phyloP scores from a whole-genome alignment of 2,329 filamentous ascomycete genomes.

The Talaromyces atroroseus region DNA sequence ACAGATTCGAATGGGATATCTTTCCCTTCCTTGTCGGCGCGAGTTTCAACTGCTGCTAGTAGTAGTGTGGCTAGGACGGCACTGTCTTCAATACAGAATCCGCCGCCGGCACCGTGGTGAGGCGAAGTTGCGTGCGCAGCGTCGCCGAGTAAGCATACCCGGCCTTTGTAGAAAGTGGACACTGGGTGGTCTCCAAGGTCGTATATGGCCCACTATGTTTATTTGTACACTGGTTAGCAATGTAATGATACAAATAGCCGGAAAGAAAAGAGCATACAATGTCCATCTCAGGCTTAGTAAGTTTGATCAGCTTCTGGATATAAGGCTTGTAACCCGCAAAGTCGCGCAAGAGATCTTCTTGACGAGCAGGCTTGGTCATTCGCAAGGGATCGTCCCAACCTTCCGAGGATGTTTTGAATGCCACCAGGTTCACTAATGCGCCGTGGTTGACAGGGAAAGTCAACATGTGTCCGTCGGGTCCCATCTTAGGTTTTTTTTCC shows the following conservation, averaged over 20 bases:
- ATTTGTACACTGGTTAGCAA: too few species aligned
- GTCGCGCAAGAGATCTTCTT: slow-evolving; percentile 1
- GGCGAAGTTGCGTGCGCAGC: slow-evolving; percentile 37
- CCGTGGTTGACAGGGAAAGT: slow-evolving; percentile 1
- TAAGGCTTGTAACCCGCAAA: slow-evolving; percentile 1
- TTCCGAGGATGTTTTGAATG: background rate
- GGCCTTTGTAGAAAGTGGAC: slow-evolving; percentile 7
- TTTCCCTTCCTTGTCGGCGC: background rate
- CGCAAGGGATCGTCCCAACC: background rate
- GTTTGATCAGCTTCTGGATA: slow-evolving; percentile 6
- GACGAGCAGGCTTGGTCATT: slow-evolving; percentile 3
- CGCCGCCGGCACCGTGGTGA: slow-evolving; percentile 26
- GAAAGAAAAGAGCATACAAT: background rate
- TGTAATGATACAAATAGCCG: background rate
- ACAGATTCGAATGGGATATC: slow-evolving; percentile 24
- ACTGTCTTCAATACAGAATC: slow-evolving; percentile 18
- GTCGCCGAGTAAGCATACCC: slow-evolving; percentile 31
- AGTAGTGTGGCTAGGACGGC: slow-evolving; percentile 32
- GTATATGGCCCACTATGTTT: background rate
- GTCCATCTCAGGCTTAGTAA: slow-evolving; percentile 7
- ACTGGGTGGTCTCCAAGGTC: background rate
- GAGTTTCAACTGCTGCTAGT: background rate
- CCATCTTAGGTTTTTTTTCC: too few species aligned
- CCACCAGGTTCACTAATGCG: slow-evolving; percentile 2
- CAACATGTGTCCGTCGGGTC: slow-evolving; percentile 3